phyloP scores from a whole-genome alignment of 1,139 yeast species.

The Diutina pseudorugosa region DNA sequence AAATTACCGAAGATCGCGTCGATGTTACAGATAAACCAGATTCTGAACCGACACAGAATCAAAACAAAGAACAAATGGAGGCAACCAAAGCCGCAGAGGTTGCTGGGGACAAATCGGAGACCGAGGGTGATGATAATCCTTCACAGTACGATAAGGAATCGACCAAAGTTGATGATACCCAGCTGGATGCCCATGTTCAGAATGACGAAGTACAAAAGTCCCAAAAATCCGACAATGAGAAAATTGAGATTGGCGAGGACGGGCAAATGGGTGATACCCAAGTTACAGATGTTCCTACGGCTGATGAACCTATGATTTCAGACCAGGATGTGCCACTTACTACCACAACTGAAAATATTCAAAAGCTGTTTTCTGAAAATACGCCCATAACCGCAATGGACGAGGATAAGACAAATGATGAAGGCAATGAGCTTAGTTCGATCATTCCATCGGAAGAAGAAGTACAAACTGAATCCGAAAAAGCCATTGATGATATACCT shows the following conservation, averaged over 20 bases:
- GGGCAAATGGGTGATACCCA: too few relatives aligned
- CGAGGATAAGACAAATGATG: not conserved
- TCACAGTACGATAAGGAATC: not conserved
- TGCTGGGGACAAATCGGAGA: not conserved
- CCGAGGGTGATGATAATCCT: not conserved
- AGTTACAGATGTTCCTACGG: too few relatives aligned
- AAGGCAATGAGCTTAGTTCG: too few relatives aligned
- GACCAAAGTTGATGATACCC: too few relatives aligned
- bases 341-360: too few relatives aligned
- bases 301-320: too few relatives aligned
- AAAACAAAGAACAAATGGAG: not conserved
- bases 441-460: too few relatives aligned
- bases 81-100: not conserved
- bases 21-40: not conserved
- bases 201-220: not conserved
- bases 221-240: not conserved
- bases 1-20: slow-evolving; percentile 10
- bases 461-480: not conserved
- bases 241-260: not conserved
- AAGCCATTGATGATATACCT: not conserved
- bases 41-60: not conserved
- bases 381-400: too few relatives aligned
- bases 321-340: too few relatives aligned
- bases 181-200: too few relatives aligned
- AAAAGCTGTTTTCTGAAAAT: too few relatives aligned